phyloP scores from a whole-genome alignment of 2,329 filamentous ascomycete species.

The Pseudogymnoascus sp. region DNA sequence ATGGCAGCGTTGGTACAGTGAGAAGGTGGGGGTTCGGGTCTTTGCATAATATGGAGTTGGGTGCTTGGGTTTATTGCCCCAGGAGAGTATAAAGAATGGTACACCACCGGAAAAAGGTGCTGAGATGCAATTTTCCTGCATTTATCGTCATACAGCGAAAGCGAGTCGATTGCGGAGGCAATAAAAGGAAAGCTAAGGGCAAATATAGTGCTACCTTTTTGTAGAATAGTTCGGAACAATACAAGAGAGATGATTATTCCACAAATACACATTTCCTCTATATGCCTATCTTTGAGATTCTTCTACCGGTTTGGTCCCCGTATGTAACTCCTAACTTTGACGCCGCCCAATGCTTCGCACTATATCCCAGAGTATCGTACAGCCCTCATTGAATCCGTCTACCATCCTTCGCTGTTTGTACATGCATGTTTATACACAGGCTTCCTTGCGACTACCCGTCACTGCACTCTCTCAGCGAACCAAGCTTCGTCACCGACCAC shows the following conservation, averaged over 20 bases:
- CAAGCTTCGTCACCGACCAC: not conserved
- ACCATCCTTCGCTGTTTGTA: not conserved
- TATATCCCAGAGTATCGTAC: conserved; percentile 4
- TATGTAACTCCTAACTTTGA: not conserved
- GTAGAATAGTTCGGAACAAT: conserved; percentile 1
- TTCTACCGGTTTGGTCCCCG: not conserved
- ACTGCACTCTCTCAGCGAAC: not conserved
- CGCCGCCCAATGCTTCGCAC: not conserved
- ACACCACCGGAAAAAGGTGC: conserved; percentile 3
- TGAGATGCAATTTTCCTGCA: conserved; percentile 8
- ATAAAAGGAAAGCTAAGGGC: not conserved
- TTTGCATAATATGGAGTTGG: conserved; percentile 8
- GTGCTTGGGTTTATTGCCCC: conserved; percentile 7
- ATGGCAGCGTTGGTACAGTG: conserved; percentile 2
- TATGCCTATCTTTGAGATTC: conserved; percentile 1
- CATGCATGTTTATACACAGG: conserved; percentile 1
- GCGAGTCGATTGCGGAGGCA: not conserved
- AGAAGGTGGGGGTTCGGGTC: conserved; percentile 4
- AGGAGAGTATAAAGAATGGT: conserved; percentile 7
- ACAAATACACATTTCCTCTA: not conserved
- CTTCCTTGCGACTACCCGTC: not conserved
- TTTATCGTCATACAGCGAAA: conserved; percentile 7
- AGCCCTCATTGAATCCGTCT: not conserved
- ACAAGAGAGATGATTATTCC: not conserved
- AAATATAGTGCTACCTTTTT: not conserved